Percentiles rank a stretch among this genome's conserved stretches.
These are phyloP conservation scores for Aspergillus sp. DNA, from an alignment of 2,329 filamentous ascomycete genomes.

Conservation along the genomic window DNA sequence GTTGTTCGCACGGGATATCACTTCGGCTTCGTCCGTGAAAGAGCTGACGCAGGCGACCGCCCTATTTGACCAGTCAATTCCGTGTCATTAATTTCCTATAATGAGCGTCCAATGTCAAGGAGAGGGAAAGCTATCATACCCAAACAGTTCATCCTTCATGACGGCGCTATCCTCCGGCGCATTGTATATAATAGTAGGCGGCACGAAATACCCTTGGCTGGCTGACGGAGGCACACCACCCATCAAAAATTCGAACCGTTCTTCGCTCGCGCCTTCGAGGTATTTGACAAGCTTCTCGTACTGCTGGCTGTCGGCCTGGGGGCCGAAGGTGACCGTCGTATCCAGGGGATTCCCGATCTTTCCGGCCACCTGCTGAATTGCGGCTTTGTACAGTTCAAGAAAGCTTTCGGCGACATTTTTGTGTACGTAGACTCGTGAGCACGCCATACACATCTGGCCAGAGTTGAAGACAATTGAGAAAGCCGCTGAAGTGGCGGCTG, in stretches of 20 bases:
- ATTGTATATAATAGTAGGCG: conserved; percentile 72
- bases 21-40: conserved; percentile 44
- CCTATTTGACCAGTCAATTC: too few species aligned
- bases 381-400: not conserved
- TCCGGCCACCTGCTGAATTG: not conserved
- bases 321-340: not conserved
- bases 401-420: conserved; percentile 6
- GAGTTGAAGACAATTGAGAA: conserved; percentile 2
- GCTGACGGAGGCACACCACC: not conserved
- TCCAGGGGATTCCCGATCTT: not conserved
- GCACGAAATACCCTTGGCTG: conserved; percentile 54
- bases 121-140: conserved; percentile 6
- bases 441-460: conserved; percentile 12
- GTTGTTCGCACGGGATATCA: conserved; percentile 45
- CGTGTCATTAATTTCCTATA: too few species aligned
- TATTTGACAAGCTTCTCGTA: not conserved
- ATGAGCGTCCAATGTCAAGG: too few species aligned
- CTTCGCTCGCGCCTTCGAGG: too few species aligned
- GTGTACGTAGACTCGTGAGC: conserved; percentile 12
- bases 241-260: too few species aligned
- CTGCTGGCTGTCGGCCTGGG: not conserved
- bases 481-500: conserved; percentile 5
- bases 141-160: conserved; percentile 35
- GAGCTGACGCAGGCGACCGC: conserved; percentile 11
- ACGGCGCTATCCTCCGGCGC: conserved; percentile 42